Percentiles rank a stretch among this genome's conserved stretches.
phyloP scores from a whole-genome alignment of 2,329 filamentous ascomycete genomes.

The Fusarium mangiferae region DNA sequence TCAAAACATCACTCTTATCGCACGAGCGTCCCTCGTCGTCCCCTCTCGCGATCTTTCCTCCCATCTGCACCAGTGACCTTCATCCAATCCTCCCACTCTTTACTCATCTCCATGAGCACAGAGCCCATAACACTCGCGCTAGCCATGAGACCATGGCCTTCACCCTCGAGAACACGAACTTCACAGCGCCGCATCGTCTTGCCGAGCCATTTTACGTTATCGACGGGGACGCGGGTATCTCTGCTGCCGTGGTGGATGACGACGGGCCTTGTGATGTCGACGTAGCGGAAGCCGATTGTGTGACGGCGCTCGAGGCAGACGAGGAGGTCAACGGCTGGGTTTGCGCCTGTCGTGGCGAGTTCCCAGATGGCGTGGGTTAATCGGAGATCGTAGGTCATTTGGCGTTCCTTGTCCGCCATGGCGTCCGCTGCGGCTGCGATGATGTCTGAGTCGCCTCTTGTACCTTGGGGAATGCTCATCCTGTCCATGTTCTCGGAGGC shows the following conservation, averaged over 20 bases:
- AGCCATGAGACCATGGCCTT: conserved; percentile 96
- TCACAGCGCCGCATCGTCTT: conserved; percentile 95
- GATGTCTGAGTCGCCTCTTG: conserved; percentile 42
- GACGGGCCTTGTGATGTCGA: conserved; percentile 90
- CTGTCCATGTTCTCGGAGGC: conserved; percentile 62
- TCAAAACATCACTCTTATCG: conserved; percentile 4
- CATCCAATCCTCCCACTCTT: conserved; percentile 92
- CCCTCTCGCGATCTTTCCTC: conserved; percentile 48
- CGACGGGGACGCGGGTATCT: conserved; percentile 91
- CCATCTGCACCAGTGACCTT: conserved; percentile 62
- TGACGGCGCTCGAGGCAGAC: conserved; percentile 92
- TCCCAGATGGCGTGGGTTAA: conserved; percentile 96
- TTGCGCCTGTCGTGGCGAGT: conserved; percentile 87
- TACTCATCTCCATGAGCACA: conserved; percentile 92
- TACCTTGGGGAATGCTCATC: conserved; percentile 49
- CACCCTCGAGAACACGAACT: conserved; percentile 87
- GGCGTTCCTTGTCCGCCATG: conserved; percentile 76
- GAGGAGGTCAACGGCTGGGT: conserved; percentile 91
- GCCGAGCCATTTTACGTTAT: conserved; percentile 94
- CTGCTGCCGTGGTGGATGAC: conserved; percentile 94
- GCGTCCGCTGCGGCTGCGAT: conserved; percentile 68
- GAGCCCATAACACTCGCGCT: conserved; percentile 92
- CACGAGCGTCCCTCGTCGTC: conserved; percentile 42
- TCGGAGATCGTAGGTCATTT: conserved; percentile 81
- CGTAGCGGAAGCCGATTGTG: conserved; percentile 94